Evolutionary conservation across 2,329 filamentous ascomycete genomes (phyloP).

Genomic region (Pleoardoris graminearum): DNA sequence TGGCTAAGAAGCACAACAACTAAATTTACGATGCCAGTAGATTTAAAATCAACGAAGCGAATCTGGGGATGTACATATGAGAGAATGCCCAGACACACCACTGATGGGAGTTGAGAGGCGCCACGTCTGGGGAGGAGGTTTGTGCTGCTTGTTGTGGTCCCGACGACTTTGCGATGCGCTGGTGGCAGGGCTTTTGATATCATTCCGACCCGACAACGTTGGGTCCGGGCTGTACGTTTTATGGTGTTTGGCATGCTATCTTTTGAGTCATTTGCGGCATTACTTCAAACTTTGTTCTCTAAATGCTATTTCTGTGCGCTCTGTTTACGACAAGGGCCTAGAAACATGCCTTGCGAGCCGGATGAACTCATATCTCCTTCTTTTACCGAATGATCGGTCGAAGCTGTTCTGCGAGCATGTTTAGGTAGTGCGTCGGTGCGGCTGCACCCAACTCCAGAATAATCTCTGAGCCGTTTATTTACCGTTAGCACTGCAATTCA

Average conservation of each 20-base stretch:
- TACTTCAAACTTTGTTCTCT: background rate
- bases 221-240: conserved; percentile 44
- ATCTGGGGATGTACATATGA: conserved; percentile 41
- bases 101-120: conserved; percentile 21
- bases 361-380: too few relatives aligned
- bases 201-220: conserved; percentile 33
- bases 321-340: too few relatives aligned
- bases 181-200: conserved; percentile 29
- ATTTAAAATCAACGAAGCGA: conserved; percentile 16
- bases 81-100: conserved; percentile 24
- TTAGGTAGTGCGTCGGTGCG: too few relatives aligned
- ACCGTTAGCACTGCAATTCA: too few relatives aligned
- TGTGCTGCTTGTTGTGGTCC: conserved; percentile 20
- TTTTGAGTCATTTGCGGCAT: conserved; percentile 28
- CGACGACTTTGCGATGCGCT: conserved; percentile 22
- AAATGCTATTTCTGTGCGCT: too few relatives aligned
- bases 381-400: too few relatives aligned
- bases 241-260: conserved; percentile 45
- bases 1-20: conserved; percentile 70
- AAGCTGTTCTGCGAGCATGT: too few relatives aligned
- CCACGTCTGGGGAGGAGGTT: conserved; percentile 24
- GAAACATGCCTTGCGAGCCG: too few relatives aligned
- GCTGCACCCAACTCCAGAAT: too few relatives aligned
- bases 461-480: too few relatives aligned
- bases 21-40: conserved; percentile 20